Percentiles rank a stretch among this genome's conserved stretches.
phyloP scores from a whole-genome alignment of 345 rosid genomes.

The Citrus sinensis region DVS_A1.0 CM039163.1:4130001-4130500 shows the following conservation, averaged over 20 bases:
- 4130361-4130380: slow-evolving; percentile 53
- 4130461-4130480: slow-evolving; percentile 40
- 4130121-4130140: slow-evolving; percentile 53
- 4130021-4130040: slow-evolving; percentile 61
- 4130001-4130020: slow-evolving; percentile 68
- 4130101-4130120: slow-evolving; percentile 55
- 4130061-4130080: slow-evolving; percentile 48
- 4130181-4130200: slow-evolving; percentile 35
- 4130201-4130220: slow-evolving; percentile 45
- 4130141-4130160: slow-evolving; percentile 31
- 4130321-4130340: slow-evolving; percentile 63
- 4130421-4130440: slow-evolving; percentile 11
- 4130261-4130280: slow-evolving; percentile 53
- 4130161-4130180: slow-evolving; percentile 30
- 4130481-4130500: slow-evolving; percentile 41
- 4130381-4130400: slow-evolving; percentile 38
- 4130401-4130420: slow-evolving; percentile 9
- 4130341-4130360: slow-evolving; percentile 66
- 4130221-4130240: slow-evolving; percentile 60
- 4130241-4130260: slow-evolving; percentile 69
- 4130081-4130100: slow-evolving; percentile 58
- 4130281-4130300: slow-evolving; percentile 51
- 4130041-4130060: slow-evolving; percentile 88
- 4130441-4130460: slow-evolving; percentile 48
- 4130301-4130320: slow-evolving; percentile 44